Base-by-base conservation (phyloP, 2,329 filamentous ascomycete species). In the Epichloe elymi region DNA sequence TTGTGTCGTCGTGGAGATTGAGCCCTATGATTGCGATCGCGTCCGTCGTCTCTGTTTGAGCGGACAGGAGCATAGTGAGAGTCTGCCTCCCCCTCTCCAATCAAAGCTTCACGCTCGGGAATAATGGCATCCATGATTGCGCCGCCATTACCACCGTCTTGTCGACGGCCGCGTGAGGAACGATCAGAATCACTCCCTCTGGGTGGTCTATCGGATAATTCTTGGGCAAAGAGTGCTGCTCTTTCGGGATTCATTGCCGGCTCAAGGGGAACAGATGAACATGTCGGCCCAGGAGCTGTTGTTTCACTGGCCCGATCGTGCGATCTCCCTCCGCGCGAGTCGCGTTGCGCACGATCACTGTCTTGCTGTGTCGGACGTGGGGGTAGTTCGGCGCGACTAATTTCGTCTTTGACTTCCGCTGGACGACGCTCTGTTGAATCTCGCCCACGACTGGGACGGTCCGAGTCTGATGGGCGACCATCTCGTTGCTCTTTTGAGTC, bases 211-310 rank as follows among this genome's bases (percentile, higher is more conserved):
- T 64, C 61, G 33, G 55, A 50, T 19, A 54, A 55, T 26, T 70
- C 66, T 53, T 69, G 58, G 1, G 67, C 67, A 48, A 78, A 71
- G 5, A 76, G 63, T 8, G 75, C 70, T 33, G 76, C 74, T 51
- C 78, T 70, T 48, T 78, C 75, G 1, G 78, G 76, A 54, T 80
- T 79, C 58, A 80, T 74, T 8, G 67, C 65, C 7, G 75, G 74
- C 11, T 75, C 77, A 17, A 65, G 60, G 4, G 57, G 43, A 4
- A 63, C 60, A 4, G 55, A 33, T 14, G 52, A 53, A 37, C 64
- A 50, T 37, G 58, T 54, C 38, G 65, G 56, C 11, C 65, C 57
- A 14, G 55, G 53, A 0, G 50, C 46, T 2, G 67, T 60, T n/a
- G 64, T 49, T 33, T 69, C 61, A 36, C 59, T 59, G 17, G 60